These are phyloP conservation scores for Aspergillus saccharolyticus DNA, from an alignment of 495 filamentous ascomycete genomes.

Conservation along the genomic window DNA sequence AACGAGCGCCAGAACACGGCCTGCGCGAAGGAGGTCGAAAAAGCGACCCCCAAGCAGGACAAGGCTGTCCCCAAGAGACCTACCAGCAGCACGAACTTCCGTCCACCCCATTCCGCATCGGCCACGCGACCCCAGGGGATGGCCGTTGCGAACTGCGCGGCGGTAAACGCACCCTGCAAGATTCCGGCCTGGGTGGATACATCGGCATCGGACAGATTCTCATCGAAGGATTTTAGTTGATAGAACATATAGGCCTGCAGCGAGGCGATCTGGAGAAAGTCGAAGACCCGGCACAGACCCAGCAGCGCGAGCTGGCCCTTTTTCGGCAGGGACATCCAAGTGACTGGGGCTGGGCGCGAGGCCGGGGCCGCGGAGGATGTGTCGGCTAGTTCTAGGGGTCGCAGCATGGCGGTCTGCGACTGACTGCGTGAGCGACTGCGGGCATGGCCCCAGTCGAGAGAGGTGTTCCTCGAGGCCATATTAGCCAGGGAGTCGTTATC, in stretches of 20 bases:
- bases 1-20: conserved; percentile 69
- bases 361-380: conserved; percentile 8
- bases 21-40: conserved; percentile 64
- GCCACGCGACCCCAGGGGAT: conserved; percentile 77
- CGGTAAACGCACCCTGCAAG: conserved; percentile 73
- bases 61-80: conserved; percentile 67
- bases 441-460: conserved; percentile 35
- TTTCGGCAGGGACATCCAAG: conserved; percentile 64
- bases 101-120: conserved; percentile 63
- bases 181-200: conserved; percentile 76
- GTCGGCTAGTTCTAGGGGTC: conserved; percentile 16
- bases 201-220: conserved; percentile 56
- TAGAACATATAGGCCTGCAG: conserved; percentile 72
- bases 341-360: conserved; percentile 40
- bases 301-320: conserved; percentile 73
- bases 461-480: conserved; percentile 34
- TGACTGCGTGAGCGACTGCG: conserved; percentile 38
- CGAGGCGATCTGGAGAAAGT: conserved; percentile 46
- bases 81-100: conserved; percentile 73
- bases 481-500: conserved; percentile 22
- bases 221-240: conserved; percentile 66
- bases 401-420: conserved; percentile 17
- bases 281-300: conserved; percentile 64
- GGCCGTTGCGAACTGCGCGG: conserved; percentile 79
- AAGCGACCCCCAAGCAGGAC: conserved; percentile 75